These are phyloP conservation scores for Candida xyloterini DNA, from an alignment of 805 yeast genomes.

Conservation along the genomic window DNA sequence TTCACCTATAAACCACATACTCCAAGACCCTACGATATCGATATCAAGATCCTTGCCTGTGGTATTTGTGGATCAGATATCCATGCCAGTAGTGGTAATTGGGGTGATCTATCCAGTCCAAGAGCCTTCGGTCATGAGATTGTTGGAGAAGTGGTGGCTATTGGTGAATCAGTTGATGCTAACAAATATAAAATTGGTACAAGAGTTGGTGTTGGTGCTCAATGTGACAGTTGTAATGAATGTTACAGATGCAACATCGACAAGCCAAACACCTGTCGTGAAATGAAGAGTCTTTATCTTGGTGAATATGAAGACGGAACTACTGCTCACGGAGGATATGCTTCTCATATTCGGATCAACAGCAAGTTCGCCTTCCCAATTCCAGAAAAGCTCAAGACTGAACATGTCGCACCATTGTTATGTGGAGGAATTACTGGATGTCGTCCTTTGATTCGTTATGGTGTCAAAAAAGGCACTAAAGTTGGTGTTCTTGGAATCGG, in stretches of 20 bases:
- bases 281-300: conserved; percentile 36
- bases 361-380: conserved; percentile 62
- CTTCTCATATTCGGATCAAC: conserved; percentile 62
- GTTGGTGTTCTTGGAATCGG: conserved; percentile 66
- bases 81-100: conserved; percentile 47
- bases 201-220: conserved; percentile 81
- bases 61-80: conserved; percentile 63
- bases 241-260: conserved; percentile 57
- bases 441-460: conserved; percentile 59
- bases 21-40: conserved; percentile 39
- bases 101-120: conserved; percentile 41
- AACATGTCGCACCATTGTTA: conserved; percentile 65
- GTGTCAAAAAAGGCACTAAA: conserved; percentile 32
- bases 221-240: conserved; percentile 53
- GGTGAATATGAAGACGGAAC: conserved; percentile 30
- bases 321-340: conserved; percentile 61
- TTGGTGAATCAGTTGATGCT: conserved; percentile 50
- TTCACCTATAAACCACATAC: conserved; percentile 35
- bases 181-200: conserved; percentile 59
- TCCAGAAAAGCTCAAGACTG: conserved; percentile 52
- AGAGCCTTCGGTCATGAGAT: conserved; percentile 61
- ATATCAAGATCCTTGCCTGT: conserved; percentile 42
- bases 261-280: conserved; percentile 45
- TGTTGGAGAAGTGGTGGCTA: conserved; percentile 53
- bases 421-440: conserved; percentile 77